Evolutionary conservation across 495 filamentous ascomycete genomes (phyloP).

Genomic region (Penicillium ochrochloron): DNA sequence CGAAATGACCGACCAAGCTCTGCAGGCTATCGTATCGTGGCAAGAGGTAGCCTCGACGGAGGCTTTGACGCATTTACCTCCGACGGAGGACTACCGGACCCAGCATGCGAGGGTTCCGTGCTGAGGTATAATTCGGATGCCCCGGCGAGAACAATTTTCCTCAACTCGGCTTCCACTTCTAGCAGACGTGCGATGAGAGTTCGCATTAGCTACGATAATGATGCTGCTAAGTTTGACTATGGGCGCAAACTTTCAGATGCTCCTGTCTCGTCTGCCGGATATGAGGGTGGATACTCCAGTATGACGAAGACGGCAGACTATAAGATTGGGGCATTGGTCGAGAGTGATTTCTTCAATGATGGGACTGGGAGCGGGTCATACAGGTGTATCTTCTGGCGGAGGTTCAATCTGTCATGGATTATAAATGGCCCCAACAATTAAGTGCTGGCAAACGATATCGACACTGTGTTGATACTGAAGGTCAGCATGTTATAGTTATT

Average conservation of each 20-base stretch:
- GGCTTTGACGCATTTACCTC: background rate
- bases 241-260: constrained; percentile 4
- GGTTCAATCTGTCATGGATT: constrained; percentile 7
- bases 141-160: constrained; percentile 4
- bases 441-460: background rate
- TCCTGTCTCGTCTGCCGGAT: background rate
- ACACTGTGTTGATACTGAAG: background rate
- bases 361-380: background rate
- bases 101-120: constrained; percentile 2
- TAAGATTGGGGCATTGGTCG: constrained; percentile 5
- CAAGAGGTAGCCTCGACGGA: background rate
- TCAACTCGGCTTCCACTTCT: constrained; percentile 6
- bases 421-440: constrained; percentile 1
- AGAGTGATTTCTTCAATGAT: constrained; percentile 8
- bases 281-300: constrained; percentile 5
- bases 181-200: constrained; percentile 8
- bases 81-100: constrained; percentile 2
- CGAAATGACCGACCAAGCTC: constrained; percentile 3
- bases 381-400: constrained; percentile 3
- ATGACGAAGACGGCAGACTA: constrained; percentile 10
- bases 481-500: background rate
- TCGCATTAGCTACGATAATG: constrained; percentile 3
- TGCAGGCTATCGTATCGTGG: constrained; percentile 4
- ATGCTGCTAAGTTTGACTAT: constrained; percentile 2
- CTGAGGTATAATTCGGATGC: constrained; percentile 7